Evolutionary conservation across 2,329 filamentous ascomycete species (phyloP), one percentile per base, ranked within the genome.

Genomic region (Alternaria rosae): DNA sequence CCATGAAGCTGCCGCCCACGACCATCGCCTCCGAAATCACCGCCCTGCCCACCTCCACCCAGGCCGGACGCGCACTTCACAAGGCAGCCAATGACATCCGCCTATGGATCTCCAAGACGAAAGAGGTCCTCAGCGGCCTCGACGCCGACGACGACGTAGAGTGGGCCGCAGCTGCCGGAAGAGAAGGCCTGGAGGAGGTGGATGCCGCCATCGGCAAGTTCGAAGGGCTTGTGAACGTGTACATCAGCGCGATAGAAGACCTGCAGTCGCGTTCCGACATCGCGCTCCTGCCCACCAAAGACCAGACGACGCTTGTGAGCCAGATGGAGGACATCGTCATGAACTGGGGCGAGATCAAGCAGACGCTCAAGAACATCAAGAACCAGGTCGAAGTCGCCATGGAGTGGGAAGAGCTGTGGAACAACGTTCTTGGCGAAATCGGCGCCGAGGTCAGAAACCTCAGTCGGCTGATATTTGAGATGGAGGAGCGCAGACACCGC

Each of bases 381-480:
- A 87, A 87, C 50, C 94, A 98, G 75, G 94, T 99, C 17, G 95
- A 98, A 79, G 89, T 97, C 61, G 95, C 95, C 48, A 97, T 98
- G 93, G 95, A 99, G 76, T 99, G 94, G 94, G 94, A 97, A 78
- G 94, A 98, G 80, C 85, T 99, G 35, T 98, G 95, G 94, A 93
- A 93, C 71, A 92, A 87, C 66, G 94, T 98, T 4, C 84, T 99
- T 3, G 94, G 94, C 45, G 94, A 98, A 76, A 97, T 98, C 64
- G 92, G 94, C 54, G 89, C 90, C 65, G 95, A 99, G 80, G 90
- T 93, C 75, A 92, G 95, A 67, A 89, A 91, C 45, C 84, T 97
- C 15, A 88, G 87, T 72, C 86, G 91, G 41, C 82, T 97, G 50
- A 92, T 98, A 28, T 98, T 98, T 73, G 94, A 98, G 79, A 97